Conservation (phyloP, 2,329 filamentous ascomycete species). For the Diaporthe eres region DNA sequence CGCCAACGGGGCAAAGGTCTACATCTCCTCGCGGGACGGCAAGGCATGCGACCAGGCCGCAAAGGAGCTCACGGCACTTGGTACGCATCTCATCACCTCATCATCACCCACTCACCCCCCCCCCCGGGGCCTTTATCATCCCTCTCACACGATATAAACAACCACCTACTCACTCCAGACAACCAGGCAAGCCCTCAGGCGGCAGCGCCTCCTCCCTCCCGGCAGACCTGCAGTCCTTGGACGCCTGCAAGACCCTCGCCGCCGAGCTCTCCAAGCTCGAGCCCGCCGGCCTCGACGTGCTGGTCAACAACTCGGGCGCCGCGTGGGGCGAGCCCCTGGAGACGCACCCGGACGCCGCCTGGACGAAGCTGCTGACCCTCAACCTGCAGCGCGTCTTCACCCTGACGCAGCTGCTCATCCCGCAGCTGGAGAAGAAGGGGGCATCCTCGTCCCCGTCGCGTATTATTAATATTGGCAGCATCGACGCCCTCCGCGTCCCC, state of each 20-base stretch:
- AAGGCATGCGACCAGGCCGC: slow-evolving; percentile 69
- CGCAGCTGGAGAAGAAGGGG: slow-evolving; percentile 67
- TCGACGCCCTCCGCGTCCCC: slow-evolving; percentile 74
- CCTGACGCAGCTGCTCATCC: slow-evolving; percentile 72
- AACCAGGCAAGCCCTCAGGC: slow-evolving; percentile 45
- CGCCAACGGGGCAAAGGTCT: slow-evolving; percentile 74
- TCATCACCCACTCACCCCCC: background rate
- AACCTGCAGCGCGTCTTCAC: slow-evolving; percentile 79
- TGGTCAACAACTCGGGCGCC: slow-evolving; percentile 77
- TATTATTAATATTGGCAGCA: slow-evolving; percentile 75
- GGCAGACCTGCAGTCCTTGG: slow-evolving; percentile 74
- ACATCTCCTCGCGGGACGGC: slow-evolving; percentile 75
- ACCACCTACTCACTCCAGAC: background rate
- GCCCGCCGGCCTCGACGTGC: slow-evolving; percentile 66
- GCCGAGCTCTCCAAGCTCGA: slow-evolving; percentile 65
- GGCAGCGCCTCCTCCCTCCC: slow-evolving; percentile 71
- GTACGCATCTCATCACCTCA: slow-evolving; percentile 48
- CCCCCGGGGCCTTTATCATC: too few species aligned
- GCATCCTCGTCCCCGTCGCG: slow-evolving; percentile 60
- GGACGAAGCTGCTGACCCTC: slow-evolving; percentile 72
- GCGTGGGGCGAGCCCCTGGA: slow-evolving; percentile 75
- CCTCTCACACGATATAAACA: background rate
- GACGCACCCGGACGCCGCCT: slow-evolving; percentile 70
- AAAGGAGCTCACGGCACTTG: slow-evolving; percentile 67
- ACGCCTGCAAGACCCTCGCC: slow-evolving; percentile 68